phyloP scores from a whole-genome alignment of 129 eudicot genomes.

The Flaveria linearis region DNA sequence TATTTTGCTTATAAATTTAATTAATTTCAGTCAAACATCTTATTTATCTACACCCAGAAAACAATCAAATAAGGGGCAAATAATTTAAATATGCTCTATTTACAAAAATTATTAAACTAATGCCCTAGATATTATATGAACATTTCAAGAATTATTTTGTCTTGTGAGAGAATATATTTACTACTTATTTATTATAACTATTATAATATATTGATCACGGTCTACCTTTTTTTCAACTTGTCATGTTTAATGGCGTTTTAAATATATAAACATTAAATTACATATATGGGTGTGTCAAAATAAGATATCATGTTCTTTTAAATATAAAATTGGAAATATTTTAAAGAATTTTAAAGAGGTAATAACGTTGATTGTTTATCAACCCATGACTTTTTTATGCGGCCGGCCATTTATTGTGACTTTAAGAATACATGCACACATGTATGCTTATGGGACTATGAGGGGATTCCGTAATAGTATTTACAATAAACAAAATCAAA shows the following conservation, averaged over 20 bases:
- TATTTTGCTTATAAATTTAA: background rate
- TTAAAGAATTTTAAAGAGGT: no score
- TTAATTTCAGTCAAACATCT: slow-evolving; percentile 25
- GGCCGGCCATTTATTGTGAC: background rate
- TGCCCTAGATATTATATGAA: background rate
- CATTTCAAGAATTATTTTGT: background rate
- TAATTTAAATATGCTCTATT: background rate
- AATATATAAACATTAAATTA: background rate
- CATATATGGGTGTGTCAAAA: background rate
- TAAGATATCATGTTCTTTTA: background rate
- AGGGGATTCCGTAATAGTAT: no score
- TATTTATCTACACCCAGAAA: background rate
- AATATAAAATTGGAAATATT: no score
- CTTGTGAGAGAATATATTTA: background rate
- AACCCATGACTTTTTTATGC: background rate
- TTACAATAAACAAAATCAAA: no score
- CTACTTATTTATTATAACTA: background rate
- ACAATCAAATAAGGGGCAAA: background rate
- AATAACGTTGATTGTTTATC: background rate
- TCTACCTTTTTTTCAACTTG: background rate
- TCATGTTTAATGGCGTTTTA: background rate
- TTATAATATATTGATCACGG: background rate
- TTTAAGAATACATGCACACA: background rate
- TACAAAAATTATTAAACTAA: background rate
- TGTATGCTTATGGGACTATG: no score